Base-by-base conservation (phyloP, 768 basidiomycete genomes). In the Mycena alexandri region DNA sequence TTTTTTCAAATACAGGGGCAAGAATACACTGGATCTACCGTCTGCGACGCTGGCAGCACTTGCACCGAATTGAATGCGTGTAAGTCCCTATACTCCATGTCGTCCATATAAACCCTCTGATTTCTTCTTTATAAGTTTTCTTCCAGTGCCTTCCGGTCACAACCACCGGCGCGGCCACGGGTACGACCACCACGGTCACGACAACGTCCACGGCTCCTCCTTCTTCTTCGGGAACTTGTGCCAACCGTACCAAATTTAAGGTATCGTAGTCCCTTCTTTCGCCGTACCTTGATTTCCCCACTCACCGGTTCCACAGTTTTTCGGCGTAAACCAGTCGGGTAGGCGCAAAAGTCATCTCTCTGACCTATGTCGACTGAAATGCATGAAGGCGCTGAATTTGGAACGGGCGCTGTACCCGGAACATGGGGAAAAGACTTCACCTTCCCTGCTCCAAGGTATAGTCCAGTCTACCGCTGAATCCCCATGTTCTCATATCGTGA, bases 311-410 rank as follows among this genome's bases (percentile, higher is more conserved):
- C 29, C 9, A 12, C 34, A 52, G 73, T 87, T 77, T 80, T 88
- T 89, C 67, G 89, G 89, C 75, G 88, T 89, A 48, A 89, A 87
- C 77, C 76, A 89, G 75, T 84, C 86, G 56, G 87, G 87, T 70
- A 55, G 14, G n/a, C 33, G 2, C 43, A 13, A 19, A n/a, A 25
- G n/a, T n/a, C n/a, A 21, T 8, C 42, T 29, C 0, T 7, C 22
- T 43, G 24, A 17, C 14, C 13, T 47, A 6, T 29, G 36, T 17
- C 12, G 19, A 42, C 62, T 63, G 12, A 68, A 21, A 19, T 3
- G 14, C 4, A 25, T 22, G 3, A 50, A 69, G 65, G 70, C 56
- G 88, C 87, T 46, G 88, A 90, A 75, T 90, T 89, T 67, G 88
- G 88, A 19, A 77, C 29, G 81, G 67, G 78, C 71, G 14, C 76